Base-by-base conservation (phyloP, 2,329 filamentous ascomycete species). In the Pseudocercospora vitis region DNA sequence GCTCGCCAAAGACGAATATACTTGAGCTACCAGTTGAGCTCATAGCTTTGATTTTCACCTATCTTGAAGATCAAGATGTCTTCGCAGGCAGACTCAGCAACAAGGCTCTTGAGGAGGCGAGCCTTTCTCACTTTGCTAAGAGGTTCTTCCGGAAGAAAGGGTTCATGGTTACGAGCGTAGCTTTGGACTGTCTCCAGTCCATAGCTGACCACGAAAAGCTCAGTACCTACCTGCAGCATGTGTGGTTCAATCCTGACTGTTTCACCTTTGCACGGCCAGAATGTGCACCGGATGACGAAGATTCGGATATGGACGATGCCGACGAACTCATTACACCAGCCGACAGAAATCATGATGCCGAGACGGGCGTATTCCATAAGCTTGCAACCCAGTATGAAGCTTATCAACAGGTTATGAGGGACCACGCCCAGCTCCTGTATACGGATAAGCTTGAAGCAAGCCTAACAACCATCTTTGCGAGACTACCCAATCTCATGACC, bases 211-310 rank as follows among this genome's bases (percentile, higher is more conserved):
- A 68, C 33, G 23, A 59, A 14, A 57, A 63, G n/a, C 57, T 69
- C 2, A 32, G 55, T 3, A 59, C 62, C 6, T 60, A 64, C 44
- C 59, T 66, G 8, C 63, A 68, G 33, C 67, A 69, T 49, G 48
- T 69, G 16, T 69, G 67, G 67, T 66, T 68, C 60, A 69, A 68
- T 46, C 67, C 67, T 1, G 67, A 69, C 44, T 61, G 56, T 45
- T 65, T 56, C 50, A 65, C 62, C 11, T 61, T 60, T 48, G 48
- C 44, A n/a, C 24, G 28, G 6, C 63, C 61, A n/a, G 55, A 46
- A 7, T 64, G 58, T 51, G 52, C 53, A 14, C 61, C 60, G 7
- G 56, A 61, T 1, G 24, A 51, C 18, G 53, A 63, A 24, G 60
- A 59, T 21, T 52, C 46, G 18, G 56, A 58, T 40, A 48, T 48